Evolutionary conservation across 2,329 filamentous ascomycete species (phyloP).

Genomic region (Claviceps digitariae): DNA sequence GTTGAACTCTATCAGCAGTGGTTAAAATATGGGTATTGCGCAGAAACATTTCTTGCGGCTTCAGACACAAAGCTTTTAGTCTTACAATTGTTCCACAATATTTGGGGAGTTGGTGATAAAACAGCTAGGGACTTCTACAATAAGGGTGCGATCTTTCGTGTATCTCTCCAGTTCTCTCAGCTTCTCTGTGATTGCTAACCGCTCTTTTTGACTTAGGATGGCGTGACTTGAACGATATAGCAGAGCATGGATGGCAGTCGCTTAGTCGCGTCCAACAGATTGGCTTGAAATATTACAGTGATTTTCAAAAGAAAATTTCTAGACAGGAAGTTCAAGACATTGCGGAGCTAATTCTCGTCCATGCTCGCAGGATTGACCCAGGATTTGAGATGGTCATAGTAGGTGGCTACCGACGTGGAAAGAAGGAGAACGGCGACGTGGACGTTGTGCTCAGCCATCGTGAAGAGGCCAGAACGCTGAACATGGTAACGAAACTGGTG

Average conservation of each 20-base stretch:
- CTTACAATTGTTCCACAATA: constrained; percentile 61
- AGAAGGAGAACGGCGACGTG: constrained; percentile 61
- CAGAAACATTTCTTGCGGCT: constrained; percentile 51
- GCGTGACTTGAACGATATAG: constrained; percentile 72
- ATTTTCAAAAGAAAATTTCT: constrained; percentile 60
- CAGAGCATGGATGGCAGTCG: constrained; percentile 66
- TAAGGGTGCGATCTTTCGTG: constrained; percentile 26
- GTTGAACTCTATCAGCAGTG: constrained; percentile 68
- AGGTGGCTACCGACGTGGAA: constrained; percentile 72
- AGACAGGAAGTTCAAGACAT: constrained; percentile 63
- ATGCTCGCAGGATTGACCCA: constrained; percentile 49
- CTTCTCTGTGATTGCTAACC: neutral
- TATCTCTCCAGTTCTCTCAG: too few relatives aligned
- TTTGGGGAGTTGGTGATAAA: constrained; percentile 82
- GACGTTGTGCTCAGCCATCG: constrained; percentile 76
- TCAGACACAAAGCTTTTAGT: constrained; percentile 49
- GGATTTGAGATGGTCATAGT: constrained; percentile 50
- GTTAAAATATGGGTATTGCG: constrained; percentile 42
- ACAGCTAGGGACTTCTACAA: constrained; percentile 74
- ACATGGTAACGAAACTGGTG: constrained; percentile 63
- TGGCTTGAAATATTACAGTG: constrained; percentile 85
- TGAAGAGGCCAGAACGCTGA: constrained; percentile 50
- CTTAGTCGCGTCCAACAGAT: constrained; percentile 80
- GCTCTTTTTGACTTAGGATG: constrained; percentile 37
- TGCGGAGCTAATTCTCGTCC: constrained; percentile 43